A percentile compares a stretch with the other conserved stretches of the same genome.
These are phyloP conservation scores for Triadica sebifera DNA, from an alignment of 345 rosid genomes.

Conservation along the genomic window DNA sequence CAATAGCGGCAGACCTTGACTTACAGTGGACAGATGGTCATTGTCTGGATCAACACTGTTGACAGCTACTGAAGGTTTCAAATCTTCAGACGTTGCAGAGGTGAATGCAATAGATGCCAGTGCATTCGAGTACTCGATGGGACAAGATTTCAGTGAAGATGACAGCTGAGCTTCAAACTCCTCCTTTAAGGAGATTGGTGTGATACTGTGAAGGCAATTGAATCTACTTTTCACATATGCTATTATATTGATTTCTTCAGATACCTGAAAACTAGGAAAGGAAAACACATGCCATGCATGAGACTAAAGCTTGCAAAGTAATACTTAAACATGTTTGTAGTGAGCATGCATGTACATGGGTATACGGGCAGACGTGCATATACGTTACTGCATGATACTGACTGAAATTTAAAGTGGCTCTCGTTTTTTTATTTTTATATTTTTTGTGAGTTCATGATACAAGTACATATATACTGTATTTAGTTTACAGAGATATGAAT, in stretches of 20 bases:
- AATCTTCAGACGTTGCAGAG: constrained; percentile 23
- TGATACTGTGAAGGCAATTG: constrained; percentile 16
- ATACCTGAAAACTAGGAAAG: constrained; percentile 37
- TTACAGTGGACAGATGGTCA: constrained; percentile 7
- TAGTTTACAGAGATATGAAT: too few species aligned
- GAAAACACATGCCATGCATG: neutral
- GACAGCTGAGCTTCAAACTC: constrained; percentile 23
- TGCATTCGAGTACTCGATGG: constrained; percentile 28
- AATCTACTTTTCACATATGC: constrained; percentile 37
- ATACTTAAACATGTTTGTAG: constrained; percentile 1
- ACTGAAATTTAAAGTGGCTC: too few species aligned
- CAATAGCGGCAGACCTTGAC: constrained; percentile 18
- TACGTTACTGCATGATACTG: neutral
- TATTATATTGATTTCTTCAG: constrained; percentile 42
- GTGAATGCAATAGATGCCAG: constrained; percentile 18
- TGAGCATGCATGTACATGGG: neutral
- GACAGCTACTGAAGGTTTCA: constrained; percentile 9
- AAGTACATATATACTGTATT: too few species aligned
- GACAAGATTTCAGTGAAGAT: constrained; percentile 8
- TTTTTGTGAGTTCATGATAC: too few species aligned
- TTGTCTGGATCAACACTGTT: constrained; percentile 18
- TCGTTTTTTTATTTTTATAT: too few species aligned
- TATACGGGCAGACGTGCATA: neutral
- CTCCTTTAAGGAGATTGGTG: constrained; percentile 14
- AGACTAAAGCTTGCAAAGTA: neutral